A percentile compares a stretch with the other conserved stretches of the same genome.
phyloP scores from a whole-genome alignment of 1,284 basidiomycete species.

The Cystobasidium slooffiae region DNA sequence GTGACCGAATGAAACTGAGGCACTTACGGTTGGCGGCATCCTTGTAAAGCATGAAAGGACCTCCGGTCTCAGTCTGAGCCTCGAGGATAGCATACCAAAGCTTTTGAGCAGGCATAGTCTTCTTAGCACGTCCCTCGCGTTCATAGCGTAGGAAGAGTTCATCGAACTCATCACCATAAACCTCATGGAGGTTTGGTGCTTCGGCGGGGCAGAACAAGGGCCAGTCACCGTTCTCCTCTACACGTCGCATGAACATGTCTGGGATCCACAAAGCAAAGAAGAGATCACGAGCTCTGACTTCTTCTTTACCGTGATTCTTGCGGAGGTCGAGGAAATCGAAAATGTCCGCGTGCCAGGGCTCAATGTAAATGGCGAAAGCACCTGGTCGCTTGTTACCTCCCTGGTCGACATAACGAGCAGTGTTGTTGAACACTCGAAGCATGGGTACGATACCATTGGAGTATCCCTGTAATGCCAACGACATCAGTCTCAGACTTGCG shows the following conservation, averaged over 20 bases:
- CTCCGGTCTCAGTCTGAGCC: constrained; percentile 96
- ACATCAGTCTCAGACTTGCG: background rate
- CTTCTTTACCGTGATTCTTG: constrained; percentile 99
- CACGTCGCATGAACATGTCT: constrained; percentile 97
- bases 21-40: constrained; percentile 59
- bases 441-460: constrained; percentile 99
- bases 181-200: constrained; percentile 86
- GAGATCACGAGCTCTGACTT: constrained; percentile 92
- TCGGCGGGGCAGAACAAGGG: constrained; percentile 98
- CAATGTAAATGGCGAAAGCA: constrained; percentile 72
- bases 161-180: constrained; percentile 91
- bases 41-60: constrained; percentile 99
- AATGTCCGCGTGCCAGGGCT: constrained; percentile 77
- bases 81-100: constrained; percentile 98
- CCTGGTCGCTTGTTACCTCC: constrained; percentile 99
- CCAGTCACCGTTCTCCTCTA: constrained; percentile 87
- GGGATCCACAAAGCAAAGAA: constrained; percentile 98
- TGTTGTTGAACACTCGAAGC: constrained; percentile 97
- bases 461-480: constrained; percentile 80
- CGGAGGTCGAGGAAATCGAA: constrained; percentile 98
- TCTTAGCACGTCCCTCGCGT: constrained; percentile 83
- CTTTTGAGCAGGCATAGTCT: constrained; percentile 92
- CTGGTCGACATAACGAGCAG: constrained; percentile 98
- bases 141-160: constrained; percentile 88
- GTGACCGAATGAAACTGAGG: constrained; percentile 51